Percentiles rank a stretch among this genome's conserved stretches.
Conservation (phyloP, 108 stramenopile genomes). For the Cyclotella choctawhatcheeana region DNA sequence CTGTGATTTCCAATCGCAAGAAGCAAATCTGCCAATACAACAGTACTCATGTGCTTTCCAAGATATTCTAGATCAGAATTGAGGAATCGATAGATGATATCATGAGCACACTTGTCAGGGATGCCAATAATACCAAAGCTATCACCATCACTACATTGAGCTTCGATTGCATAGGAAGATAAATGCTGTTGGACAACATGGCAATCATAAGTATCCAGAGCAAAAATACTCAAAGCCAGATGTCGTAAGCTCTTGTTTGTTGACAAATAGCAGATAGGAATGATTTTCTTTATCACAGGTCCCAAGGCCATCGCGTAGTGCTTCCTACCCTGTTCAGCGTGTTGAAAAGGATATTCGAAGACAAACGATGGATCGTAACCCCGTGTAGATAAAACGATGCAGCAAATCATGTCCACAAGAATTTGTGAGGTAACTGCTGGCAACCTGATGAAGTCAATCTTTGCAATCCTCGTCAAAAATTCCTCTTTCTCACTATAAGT, state of each 20-base stretch:
- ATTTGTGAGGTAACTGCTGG: slow-evolving; percentile 67
- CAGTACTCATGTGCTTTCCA: slow-evolving; percentile 70
- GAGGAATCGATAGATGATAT: slow-evolving; percentile 64
- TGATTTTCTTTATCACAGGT: slow-evolving; percentile 30
- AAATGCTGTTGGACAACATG: no score
- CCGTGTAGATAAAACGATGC: slow-evolving; percentile 48
- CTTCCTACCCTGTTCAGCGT: no score
- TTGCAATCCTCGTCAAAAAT: slow-evolving; percentile 64
- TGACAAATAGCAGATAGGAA: slow-evolving; percentile 59
- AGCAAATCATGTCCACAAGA: slow-evolving; percentile 65
- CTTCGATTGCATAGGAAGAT: no score
- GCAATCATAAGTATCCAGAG: slow-evolving; percentile 16
- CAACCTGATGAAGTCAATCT: slow-evolving; percentile 70
- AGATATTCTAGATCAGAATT: slow-evolving; percentile 73
- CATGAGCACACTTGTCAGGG: slow-evolving; percentile 14
- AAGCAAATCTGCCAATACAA: slow-evolving; percentile 71
- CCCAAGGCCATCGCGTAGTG: no score
- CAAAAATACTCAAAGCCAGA: slow-evolving; percentile 32
- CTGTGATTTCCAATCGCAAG: slow-evolving; percentile 30
- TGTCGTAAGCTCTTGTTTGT: slow-evolving; percentile 46
- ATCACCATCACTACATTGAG: slow-evolving; percentile 5
- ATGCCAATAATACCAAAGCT: slow-evolving; percentile 29
- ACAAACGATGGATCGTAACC: slow-evolving; percentile 30
- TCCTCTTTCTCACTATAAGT: slow-evolving; percentile 68
- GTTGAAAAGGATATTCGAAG: slow-evolving; percentile 33